Conservation (phyloP, 179 eudicot genomes). For the Drosera spatulata region DNA sequence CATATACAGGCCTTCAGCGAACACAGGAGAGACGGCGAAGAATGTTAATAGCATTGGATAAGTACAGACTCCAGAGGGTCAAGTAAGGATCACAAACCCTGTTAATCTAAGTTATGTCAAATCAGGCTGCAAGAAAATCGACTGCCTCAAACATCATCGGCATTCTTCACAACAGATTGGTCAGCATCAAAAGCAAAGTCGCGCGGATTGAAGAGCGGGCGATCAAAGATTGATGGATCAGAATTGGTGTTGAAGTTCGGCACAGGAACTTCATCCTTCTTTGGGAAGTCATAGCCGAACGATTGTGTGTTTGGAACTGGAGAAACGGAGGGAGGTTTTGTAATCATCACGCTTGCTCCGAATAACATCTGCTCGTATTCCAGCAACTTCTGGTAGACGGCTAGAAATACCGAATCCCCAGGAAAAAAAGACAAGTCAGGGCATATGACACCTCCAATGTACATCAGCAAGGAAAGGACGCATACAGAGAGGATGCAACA, state of each 20-base stretch:
- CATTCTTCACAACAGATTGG: conserved; percentile 17
- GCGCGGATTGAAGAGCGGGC: conserved; percentile 33
- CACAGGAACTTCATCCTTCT: conserved; percentile 23
- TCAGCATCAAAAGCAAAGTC: conserved; percentile 75
- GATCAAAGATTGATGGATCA: conserved; percentile 48
- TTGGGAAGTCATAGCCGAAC: conserved; percentile 64
- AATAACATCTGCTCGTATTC: conserved; percentile 55
- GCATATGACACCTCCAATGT: no score
- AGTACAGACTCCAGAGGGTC: no score
- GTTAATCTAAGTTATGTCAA: no score
- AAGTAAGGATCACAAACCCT: no score
- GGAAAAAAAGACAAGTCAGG: not conserved
- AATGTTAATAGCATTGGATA: no score
- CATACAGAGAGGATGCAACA: no score
- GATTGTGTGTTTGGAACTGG: conserved; percentile 19
- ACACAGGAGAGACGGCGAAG: no score
- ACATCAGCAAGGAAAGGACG: not conserved
- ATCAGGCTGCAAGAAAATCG: conserved; percentile 13
- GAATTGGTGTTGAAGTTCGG: conserved; percentile 42
- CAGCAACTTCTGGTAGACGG: conserved; percentile 46
- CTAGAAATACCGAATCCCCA: conserved; percentile 18
- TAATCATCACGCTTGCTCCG: conserved; percentile 25
- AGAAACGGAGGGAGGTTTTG: conserved; percentile 12
- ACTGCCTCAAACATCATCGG: conserved; percentile 43
- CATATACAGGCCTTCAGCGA: no score